Conservation (phyloP, 805 yeast genomes). For the Candida montana region DNA sequence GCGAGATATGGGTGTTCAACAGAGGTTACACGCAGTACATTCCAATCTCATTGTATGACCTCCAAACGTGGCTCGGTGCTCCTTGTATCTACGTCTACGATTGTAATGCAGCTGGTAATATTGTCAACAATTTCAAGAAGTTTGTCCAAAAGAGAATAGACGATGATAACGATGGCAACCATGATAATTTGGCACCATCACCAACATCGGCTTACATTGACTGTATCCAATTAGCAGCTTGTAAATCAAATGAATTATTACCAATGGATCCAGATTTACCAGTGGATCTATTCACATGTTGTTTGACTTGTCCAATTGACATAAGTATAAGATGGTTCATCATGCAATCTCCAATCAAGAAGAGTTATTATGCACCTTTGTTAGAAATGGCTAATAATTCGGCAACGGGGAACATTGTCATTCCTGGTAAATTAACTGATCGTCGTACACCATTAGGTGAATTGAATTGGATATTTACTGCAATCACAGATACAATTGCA, state of each 20-base stretch:
- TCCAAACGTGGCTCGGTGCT: constrained; percentile 97
- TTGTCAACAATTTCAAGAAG: constrained; percentile 80
- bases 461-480: constrained; percentile 95
- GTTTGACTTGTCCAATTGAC: constrained; percentile 93
- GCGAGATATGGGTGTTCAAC: constrained; percentile 98
- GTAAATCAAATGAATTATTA: constrained; percentile 75
- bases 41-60: constrained; percentile 90
- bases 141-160: constrained; percentile 87
- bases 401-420: constrained; percentile 43
- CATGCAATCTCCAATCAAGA: constrained; percentile 67
- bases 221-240: constrained; percentile 91
- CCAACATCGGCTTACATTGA: constrained; percentile 57
- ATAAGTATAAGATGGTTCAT: constrained; percentile 89
- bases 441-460: constrained; percentile 95
- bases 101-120: constrained; percentile 91
- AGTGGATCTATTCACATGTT: constrained; percentile 92
- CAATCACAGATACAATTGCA: constrained; percentile 96
- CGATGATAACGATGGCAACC: constrained; percentile 65
- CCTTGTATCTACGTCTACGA: constrained; percentile 95
- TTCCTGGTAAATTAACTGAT: constrained; percentile 90
- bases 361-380: constrained; percentile 35
- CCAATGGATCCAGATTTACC: constrained; percentile 95
- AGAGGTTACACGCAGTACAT: constrained; percentile 96
- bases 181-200: constrained; percentile 37
- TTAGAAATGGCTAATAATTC: constrained; percentile 31